phyloP scores from a whole-genome alignment of 2,329 filamentous ascomycete genomes.

The Paecilomyces dactylethromorphus region DNA sequence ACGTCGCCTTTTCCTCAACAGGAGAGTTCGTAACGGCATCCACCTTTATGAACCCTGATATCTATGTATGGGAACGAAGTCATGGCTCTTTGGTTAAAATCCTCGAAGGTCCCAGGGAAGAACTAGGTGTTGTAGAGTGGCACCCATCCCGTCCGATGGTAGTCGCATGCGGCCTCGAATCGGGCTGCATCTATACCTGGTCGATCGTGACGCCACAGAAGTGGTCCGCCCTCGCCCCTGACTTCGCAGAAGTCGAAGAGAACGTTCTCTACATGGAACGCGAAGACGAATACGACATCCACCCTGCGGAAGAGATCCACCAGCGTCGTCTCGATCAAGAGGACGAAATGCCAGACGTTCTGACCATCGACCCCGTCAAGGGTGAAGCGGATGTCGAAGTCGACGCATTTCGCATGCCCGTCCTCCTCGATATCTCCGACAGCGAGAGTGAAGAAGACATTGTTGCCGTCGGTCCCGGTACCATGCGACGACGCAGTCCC shows the following conservation, averaged over 20 bases:
- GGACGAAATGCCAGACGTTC: slow-evolving; percentile 87
- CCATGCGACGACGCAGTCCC: slow-evolving; percentile 79
- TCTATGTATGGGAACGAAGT: slow-evolving; percentile 95
- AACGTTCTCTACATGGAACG: slow-evolving; percentile 94
- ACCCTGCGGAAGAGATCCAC: slow-evolving; percentile 88
- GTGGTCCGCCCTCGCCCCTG: slow-evolving; percentile 93
- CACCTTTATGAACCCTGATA: slow-evolving; percentile 96
- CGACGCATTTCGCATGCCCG: slow-evolving; percentile 78
- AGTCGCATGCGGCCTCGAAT: slow-evolving; percentile 86
- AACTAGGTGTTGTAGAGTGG: slow-evolving; percentile 95
- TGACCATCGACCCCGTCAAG: slow-evolving; percentile 66
- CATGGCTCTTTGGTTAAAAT: slow-evolving; percentile 95
- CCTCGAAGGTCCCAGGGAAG: slow-evolving; percentile 92
- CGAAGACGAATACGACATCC: slow-evolving; percentile 97
- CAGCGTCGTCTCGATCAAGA: slow-evolving; percentile 84
- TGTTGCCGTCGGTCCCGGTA: slow-evolving; percentile 62
- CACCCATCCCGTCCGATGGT: slow-evolving; percentile 83
- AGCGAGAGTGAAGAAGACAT: slow-evolving; percentile 94
- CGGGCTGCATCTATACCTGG: slow-evolving; percentile 91
- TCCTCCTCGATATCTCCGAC: slow-evolving; percentile 85
- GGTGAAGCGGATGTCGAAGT: slow-evolving; percentile 51
- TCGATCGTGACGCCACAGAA: slow-evolving; percentile 90
- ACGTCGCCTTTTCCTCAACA: slow-evolving; percentile 88
- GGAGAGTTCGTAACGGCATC: slow-evolving; percentile 95
- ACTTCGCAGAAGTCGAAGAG: slow-evolving; percentile 96